Evolutionary conservation across 495 filamentous ascomycete species (phyloP), one percentile per base, ranked within the genome.

Genomic region (Talaromyces stipitatus): DNA sequence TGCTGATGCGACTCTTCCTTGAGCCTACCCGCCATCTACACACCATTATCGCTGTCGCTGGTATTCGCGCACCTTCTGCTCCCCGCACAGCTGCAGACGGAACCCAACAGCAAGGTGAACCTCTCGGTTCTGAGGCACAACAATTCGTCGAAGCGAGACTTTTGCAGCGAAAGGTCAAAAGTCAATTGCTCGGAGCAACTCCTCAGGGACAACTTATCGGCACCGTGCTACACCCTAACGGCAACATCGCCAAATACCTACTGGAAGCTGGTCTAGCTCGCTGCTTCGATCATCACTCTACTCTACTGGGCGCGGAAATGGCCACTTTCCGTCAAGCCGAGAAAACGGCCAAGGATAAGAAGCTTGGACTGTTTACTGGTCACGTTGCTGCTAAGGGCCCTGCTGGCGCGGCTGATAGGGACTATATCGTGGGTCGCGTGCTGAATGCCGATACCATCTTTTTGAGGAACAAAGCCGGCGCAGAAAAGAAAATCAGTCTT

Each of bases 211-310:
- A 94, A 64, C 77, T 96, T 16, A 82, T 97, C 59, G 90, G 84
- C 45, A 79, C 81, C 30, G 79, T 99, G 23, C 78, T 88, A 41
- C 95, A 97, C 70, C 90, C 90, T 20, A 84, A 87, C 22, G 95
- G 95, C 48, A 95, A 88, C 69, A 94, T 99, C 68, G 90, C 91
- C 26, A 87, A 87, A 56, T 89, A 91, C 68, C 70, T 97, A 14
- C 84, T 97, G 24, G 83, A 90, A 60, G 89, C 88, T 46, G 95
- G 95, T 60, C 74, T 97, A 38, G 95, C 92, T 38, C 82, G 90
- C 61, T 97, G 94, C 77, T 86, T 88, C 41, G 95, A 99, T 68
- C 89, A 89, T 71, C 95, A 99, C 71, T 94, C 90, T 2, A 89
- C 89, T 14, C 73, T 96, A 66, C 82, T 99, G 1, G 95, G 95